phyloP scores from a whole-genome alignment of 441 rosid species.

The Oxalis stricta region DNA sequence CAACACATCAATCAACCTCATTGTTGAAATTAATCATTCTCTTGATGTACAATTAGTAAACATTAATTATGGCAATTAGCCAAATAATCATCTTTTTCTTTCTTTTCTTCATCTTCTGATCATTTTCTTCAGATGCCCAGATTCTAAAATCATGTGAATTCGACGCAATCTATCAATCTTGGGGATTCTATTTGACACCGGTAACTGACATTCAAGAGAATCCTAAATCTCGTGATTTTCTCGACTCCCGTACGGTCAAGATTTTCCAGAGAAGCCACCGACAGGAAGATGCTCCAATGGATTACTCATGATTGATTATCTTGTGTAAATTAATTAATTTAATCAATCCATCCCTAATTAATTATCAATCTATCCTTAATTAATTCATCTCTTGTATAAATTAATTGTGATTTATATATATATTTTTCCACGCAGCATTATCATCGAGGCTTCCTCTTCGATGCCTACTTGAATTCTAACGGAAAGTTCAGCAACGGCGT shows the following conservation, averaged over 20 bases:
- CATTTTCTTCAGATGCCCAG: too few species aligned
- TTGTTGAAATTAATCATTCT: too few species aligned
- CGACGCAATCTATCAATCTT: slow-evolving; percentile 16
- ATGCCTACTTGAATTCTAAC: slow-evolving; percentile 8
- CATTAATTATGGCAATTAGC: too few species aligned
- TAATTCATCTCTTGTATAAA: background rate
- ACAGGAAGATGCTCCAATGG: slow-evolving; percentile 24
- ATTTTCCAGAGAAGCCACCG: background rate
- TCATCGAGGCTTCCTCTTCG: slow-evolving; percentile 9
- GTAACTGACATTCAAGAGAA: slow-evolving; percentile 7
- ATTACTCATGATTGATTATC: slow-evolving; percentile 13
- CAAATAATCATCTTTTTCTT: too few species aligned
- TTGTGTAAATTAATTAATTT: slow-evolving; percentile 6
- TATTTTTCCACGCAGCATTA: slow-evolving; percentile 1
- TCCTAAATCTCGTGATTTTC: slow-evolving; percentile 1
- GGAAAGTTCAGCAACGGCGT: slow-evolving; percentile 4
- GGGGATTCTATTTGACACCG: slow-evolving; percentile 16
- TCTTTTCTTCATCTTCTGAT: too few species aligned
- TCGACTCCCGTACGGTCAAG: slow-evolving; percentile 14
- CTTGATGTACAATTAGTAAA: too few species aligned
- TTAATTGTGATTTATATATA: background rate
- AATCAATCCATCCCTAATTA: background rate
- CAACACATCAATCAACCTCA: too few species aligned
- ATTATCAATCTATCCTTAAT: background rate
- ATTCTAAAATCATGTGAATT: slow-evolving; percentile 9